Conservation (phyloP, 2,329 filamentous ascomycete species). For the Fusarium torulosum region DNA sequence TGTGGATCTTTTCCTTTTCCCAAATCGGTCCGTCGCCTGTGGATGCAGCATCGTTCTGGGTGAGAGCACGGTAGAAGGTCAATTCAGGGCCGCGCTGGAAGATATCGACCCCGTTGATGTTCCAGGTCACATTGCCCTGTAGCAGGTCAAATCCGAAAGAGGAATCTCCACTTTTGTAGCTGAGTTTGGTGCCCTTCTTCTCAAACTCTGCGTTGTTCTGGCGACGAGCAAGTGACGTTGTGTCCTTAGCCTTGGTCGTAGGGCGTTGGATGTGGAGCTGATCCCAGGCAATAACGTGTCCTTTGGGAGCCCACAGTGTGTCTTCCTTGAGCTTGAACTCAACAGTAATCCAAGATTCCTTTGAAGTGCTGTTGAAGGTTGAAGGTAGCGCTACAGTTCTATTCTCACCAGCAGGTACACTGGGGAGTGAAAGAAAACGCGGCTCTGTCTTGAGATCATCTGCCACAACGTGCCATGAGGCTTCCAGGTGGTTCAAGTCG, state of each 20-base stretch:
- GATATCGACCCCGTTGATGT: not conserved
- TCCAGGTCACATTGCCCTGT: constrained; percentile 8
- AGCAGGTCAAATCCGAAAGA: constrained; percentile 8
- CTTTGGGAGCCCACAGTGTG: not conserved
- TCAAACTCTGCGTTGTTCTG: not conserved
- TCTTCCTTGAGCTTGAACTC: constrained; percentile 12
- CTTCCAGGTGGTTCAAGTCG: constrained; percentile 18
- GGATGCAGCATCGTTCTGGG: constrained; percentile 16
- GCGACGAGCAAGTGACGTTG: not conserved
- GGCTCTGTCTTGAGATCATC: constrained; percentile 16
- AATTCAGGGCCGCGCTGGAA: constrained; percentile 23
- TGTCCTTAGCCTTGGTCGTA: rapidly evolving
- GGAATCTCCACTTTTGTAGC: not conserved
- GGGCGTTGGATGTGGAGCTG: constrained; percentile 12
- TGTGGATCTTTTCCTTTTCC: constrained; percentile 2
- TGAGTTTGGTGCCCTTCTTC: not conserved
- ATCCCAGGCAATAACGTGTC: constrained; percentile 20
- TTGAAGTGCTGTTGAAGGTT: rapidly evolving
- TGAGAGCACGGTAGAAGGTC: constrained; percentile 10
- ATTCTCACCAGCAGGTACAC: constrained; percentile 1
- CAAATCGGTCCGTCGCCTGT: constrained; percentile 15
- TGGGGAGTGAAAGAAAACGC: not conserved
- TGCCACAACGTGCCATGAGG: constrained; percentile 10
- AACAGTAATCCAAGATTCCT: constrained; percentile 14
- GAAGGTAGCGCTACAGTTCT: not conserved